Evolutionary conservation across 2,329 filamentous ascomycete species (phyloP).

Genomic region (Cladophialophora carrionii): DNA sequence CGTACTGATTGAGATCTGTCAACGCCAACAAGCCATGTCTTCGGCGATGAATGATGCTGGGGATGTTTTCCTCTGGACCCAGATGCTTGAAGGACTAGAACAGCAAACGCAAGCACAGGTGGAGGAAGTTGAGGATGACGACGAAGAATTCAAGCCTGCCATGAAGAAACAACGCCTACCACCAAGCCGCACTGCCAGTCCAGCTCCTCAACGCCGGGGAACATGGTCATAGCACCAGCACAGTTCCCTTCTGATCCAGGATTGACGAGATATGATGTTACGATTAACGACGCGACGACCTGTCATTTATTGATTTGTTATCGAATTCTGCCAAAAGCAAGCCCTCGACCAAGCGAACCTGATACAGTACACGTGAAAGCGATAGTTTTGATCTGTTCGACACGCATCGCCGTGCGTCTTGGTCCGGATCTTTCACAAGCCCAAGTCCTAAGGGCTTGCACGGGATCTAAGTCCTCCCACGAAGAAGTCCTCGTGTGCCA

Average conservation of each 20-base stretch:
- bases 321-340: neutral
- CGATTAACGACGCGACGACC: neutral
- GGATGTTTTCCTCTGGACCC: conserved; percentile 25
- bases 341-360: neutral
- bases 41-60: conserved; percentile 27
- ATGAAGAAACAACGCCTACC: conserved; percentile 5
- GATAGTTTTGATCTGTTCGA: too few species aligned
- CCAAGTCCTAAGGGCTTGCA: neutral
- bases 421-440: too few species aligned
- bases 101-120: conserved; percentile 24
- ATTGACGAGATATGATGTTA: conserved; percentile 4
- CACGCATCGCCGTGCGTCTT: too few species aligned
- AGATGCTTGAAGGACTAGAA: conserved; percentile 21
- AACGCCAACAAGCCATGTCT: conserved; percentile 31
- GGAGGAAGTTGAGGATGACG: conserved; percentile 9
- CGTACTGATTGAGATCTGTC: conserved; percentile 31
- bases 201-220: conserved; percentile 5
- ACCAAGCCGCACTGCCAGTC: conserved; percentile 1
- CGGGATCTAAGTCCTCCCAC: neutral
- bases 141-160: neutral
- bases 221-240: conserved; percentile 4
- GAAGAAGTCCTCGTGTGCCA: neutral
- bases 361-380: neutral
- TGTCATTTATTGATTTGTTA: neutral
- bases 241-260: neutral